Base-by-base conservation (phyloP, 805 yeast species). In the Metschnikowia peoriensis region DNA sequence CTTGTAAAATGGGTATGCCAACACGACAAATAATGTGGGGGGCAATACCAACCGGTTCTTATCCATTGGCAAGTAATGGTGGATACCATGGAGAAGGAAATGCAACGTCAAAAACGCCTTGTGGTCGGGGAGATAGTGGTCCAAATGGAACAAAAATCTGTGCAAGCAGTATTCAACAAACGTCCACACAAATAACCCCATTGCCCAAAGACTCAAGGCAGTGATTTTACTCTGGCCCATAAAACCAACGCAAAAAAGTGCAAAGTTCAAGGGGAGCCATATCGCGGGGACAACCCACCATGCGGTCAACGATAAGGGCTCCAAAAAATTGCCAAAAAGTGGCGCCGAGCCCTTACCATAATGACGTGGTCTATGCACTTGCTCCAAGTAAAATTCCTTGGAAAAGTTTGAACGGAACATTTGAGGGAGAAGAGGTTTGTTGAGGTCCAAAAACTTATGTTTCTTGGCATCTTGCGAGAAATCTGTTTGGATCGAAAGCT, bases 11-110 rank as follows among this genome's bases (percentile, higher is more conserved):
- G 99, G 99, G 39, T 78, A 81, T 46, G 90, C 84, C 57, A 94
- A 73, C 2, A 80, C 70, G 14, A 86, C 57, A 58, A 93, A 86
- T 65, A 94, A 74, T 0, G 97, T 78, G 46, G 99, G 99, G 2
- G 99, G 99, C 88, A 94, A 87, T 38, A 94, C 99, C 63, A 94
- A 81, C 67, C 99, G 84, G 68, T 83, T 77, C 54, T 82, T 82
- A 74, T 94, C 99, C 99, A 96, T 94, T 57, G 99, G 99, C 61
- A 94, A 79, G 69, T 89, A 94, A 71, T 94, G 99, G 69, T 94
- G 99, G 47, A 92, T 87, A 52, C 99, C 99, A 64, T 94, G 99
- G 59, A 93, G 76, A 53, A 91, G 69, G 77, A 94, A 94, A 70
- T 94, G 99, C 41, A 91, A 53, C 0, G 96, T 82, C 63, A 88